Evolutionary conservation across 2,329 filamentous ascomycete species (phyloP).

Genomic region (Pseudopyricularia javanii): DNA sequence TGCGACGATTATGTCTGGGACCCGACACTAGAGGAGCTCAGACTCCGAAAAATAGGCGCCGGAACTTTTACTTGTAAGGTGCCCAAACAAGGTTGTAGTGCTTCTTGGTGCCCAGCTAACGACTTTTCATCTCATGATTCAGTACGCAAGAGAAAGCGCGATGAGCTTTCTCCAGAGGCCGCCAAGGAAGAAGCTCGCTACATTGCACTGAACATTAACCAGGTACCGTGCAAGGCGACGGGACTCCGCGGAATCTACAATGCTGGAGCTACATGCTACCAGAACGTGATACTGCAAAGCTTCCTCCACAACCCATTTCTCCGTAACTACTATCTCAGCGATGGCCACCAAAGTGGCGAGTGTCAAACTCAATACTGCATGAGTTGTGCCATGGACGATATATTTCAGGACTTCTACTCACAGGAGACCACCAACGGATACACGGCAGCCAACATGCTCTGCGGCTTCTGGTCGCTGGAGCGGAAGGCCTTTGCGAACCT

Average conservation of each 20-base stretch:
- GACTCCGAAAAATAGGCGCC: conserved; percentile 56
- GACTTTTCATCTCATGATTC: background rate
- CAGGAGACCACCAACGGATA: conserved; percentile 77
- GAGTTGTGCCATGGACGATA: conserved; percentile 60
- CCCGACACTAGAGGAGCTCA: conserved; percentile 63
- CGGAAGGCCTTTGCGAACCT: conserved; percentile 60
- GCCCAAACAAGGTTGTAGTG: too few species aligned
- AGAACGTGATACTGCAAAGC: conserved; percentile 89
- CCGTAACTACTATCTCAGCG: conserved; percentile 81
- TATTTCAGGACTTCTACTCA: conserved; percentile 61
- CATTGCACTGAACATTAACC: conserved; percentile 65
- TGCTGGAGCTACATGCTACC: conserved; percentile 96
- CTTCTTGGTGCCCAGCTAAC: too few species aligned
- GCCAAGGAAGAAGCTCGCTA: conserved; percentile 63
- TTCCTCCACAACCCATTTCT: conserved; percentile 89
- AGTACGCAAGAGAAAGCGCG: conserved; percentile 64
- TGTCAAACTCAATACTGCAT: conserved; percentile 54
- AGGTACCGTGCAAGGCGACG: conserved; percentile 72
- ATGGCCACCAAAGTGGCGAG: conserved; percentile 70
- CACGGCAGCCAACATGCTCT: conserved; percentile 77
- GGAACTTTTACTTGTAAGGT: conserved; percentile 50
- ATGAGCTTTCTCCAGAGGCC: conserved; percentile 53
- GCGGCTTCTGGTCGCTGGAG: conserved; percentile 81
- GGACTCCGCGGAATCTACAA: conserved; percentile 91
- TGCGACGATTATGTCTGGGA: conserved; percentile 79